Evolutionary conservation across 805 yeast genomes (phyloP).

Genomic region (Ogataea salicorniae): DNA sequence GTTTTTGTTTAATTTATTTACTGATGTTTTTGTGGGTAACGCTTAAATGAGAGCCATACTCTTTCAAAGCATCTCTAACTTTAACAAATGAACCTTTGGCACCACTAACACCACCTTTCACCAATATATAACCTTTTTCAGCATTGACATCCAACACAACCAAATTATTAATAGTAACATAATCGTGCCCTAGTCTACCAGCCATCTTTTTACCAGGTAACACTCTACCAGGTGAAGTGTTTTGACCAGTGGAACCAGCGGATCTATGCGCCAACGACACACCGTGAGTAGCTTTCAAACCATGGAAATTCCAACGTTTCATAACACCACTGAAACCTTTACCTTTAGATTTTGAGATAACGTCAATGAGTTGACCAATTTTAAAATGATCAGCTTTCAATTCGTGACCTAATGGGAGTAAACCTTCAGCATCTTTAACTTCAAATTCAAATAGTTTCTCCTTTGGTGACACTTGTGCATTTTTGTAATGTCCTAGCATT

Average conservation of each 20-base stretch:
- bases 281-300: constrained; percentile 94
- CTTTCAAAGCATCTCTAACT: constrained; percentile 72
- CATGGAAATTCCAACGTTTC: constrained; percentile 88
- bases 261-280: constrained; percentile 88
- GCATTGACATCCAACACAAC: constrained; percentile 76
- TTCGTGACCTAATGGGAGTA: constrained; percentile 72
- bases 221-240: constrained; percentile 93
- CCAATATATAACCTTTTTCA: constrained; percentile 71
- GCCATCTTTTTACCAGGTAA: constrained; percentile 98
- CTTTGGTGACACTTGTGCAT: constrained; percentile 84
- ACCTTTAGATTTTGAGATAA: constrained; percentile 78
- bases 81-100: constrained; percentile 70
- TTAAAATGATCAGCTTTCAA: constrained; percentile 80
- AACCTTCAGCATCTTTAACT: constrained; percentile 58
- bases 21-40: constrained; percentile 4
- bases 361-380: constrained; percentile 78
- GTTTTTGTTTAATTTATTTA: background rate
- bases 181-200: constrained; percentile 86
- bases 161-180: constrained; percentile 69
- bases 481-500: constrained; percentile 69
- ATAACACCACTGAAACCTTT: constrained; percentile 98
- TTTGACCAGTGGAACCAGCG: constrained; percentile 96
- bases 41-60: constrained; percentile 26
- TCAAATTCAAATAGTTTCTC: constrained; percentile 70
- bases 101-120: constrained; percentile 91